Evolutionary conservation across 257 asterid species (phyloP).

Genomic region (Cinchona pubescens): DNA sequence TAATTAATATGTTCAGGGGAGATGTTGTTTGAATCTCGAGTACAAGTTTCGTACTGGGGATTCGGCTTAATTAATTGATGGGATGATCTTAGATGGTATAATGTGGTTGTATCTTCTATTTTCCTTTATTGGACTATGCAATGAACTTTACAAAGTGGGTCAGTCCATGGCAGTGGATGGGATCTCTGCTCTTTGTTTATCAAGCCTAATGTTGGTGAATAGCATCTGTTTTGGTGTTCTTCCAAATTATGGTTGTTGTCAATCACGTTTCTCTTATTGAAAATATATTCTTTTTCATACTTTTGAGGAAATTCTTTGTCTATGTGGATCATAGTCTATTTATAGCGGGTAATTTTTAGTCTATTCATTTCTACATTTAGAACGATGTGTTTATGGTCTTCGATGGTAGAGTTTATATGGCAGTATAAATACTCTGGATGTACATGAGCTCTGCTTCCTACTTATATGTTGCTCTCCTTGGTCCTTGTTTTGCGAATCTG

Average conservation of each 20-base stretch:
- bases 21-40: background rate
- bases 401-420: background rate
- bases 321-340: background rate
- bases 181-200: background rate
- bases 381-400: background rate
- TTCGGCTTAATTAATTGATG: background rate
- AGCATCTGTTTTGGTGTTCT: background rate
- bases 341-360: too few relatives aligned
- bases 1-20: too few relatives aligned
- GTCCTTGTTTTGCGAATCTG: too few relatives aligned
- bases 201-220: background rate
- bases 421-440: background rate
- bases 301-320: background rate
- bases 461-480: too few relatives aligned
- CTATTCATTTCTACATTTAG: too few relatives aligned
- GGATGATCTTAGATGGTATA: background rate
- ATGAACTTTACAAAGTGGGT: too few relatives aligned
- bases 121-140: background rate
- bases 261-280: background rate
- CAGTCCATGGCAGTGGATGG: too few relatives aligned
- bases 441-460: background rate
- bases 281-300: background rate
- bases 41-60: background rate
- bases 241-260: background rate
- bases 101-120: background rate